Evolutionary conservation across 768 basidiomycete species (phyloP), one percentile per base, ranked within the genome.

Genomic region (Pleurotus salmoneostramineus): DNA sequence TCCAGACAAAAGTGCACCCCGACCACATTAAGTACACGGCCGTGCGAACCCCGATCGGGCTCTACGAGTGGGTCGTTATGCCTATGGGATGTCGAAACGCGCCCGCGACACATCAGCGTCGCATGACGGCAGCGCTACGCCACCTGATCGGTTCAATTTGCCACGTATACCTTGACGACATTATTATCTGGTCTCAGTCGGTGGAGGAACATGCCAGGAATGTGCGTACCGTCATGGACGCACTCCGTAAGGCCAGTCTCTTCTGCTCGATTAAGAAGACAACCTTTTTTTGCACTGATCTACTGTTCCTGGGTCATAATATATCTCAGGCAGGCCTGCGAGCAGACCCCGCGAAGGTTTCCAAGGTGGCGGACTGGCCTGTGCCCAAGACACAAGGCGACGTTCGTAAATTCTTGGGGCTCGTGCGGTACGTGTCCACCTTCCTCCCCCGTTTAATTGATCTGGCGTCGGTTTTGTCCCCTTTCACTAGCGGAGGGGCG

Each of bases 31-130:
- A 64, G 10, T 62, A 62, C 15, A 78, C 75, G 0, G 77, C 75
- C 0, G 73, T 79, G 0, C 60, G 60, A 0, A 80, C 75, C 0
- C 76, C 71, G 0, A 71, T 71, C 31, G 74, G 79, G 0, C 57
- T 67, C 0, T 80, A 71, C 56, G 75, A 82, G 48, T 81, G 72
- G 71, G 36, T 62, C 1, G 77, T 78, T 1, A 79, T 80, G 76
- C 77, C 63, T 6, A 65, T 56, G 69, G 49, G 49, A 3, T 50
- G 31, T 6, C 49, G 27, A 1, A 50, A 50, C 33, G 31, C 49
- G 5, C 49, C 27, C 2, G 21, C 49, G 2, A 50, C 31, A 21
- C 64, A 14, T 47, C 71, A 50, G 4, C 49, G 27, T 17, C 49
- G 27, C 14, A 50, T 50, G 49, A 17, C 12, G 1, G 12, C 49